Conservation (phyloP, 2,329 filamentous ascomycete genomes). For the Calonectria naviculata region DNA sequence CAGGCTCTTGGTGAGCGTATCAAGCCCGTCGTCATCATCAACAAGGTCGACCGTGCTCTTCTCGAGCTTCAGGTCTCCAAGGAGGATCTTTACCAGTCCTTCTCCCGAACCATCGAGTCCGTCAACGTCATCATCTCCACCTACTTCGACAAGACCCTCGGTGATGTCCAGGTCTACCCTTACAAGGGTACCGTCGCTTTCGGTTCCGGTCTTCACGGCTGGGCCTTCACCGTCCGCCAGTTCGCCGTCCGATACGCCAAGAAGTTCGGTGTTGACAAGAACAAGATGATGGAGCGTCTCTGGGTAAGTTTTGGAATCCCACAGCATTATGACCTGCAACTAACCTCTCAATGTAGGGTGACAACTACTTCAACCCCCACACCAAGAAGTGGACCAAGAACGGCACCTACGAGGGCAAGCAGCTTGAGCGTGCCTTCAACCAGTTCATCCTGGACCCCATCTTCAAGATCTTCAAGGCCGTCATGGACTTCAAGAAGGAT, state of each 20-base stretch:
- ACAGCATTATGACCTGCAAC: neutral
- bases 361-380: constrained; percentile 99
- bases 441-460: constrained; percentile 99
- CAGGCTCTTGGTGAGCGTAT: constrained; percentile 99
- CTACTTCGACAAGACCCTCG: constrained; percentile 96
- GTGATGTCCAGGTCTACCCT: constrained; percentile 99
- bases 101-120: constrained; percentile 99
- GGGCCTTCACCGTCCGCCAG: constrained; percentile 99
- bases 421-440: constrained; percentile 98
- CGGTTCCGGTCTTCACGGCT: constrained; percentile 99
- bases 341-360: constrained; percentile 64
- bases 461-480: constrained; percentile 96
- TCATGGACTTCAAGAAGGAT: constrained; percentile 99
- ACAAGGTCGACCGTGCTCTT: constrained; percentile 99
- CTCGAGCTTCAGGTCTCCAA: constrained; percentile 98
- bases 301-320: constrained; percentile 74
- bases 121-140: constrained; percentile 99
- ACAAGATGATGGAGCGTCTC: constrained; percentile 99
- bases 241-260: constrained; percentile 97
- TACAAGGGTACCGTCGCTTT: constrained; percentile 98
- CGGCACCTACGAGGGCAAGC: constrained; percentile 84
- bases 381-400: constrained; percentile 99
- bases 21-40: constrained; percentile 99
- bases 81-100: constrained; percentile 99
- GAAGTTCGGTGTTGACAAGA: constrained; percentile 99